These are phyloP conservation scores for Kwoniella bestiolae DNA, from an alignment of 768 basidiomycete genomes.

Conservation along the genomic window DNA sequence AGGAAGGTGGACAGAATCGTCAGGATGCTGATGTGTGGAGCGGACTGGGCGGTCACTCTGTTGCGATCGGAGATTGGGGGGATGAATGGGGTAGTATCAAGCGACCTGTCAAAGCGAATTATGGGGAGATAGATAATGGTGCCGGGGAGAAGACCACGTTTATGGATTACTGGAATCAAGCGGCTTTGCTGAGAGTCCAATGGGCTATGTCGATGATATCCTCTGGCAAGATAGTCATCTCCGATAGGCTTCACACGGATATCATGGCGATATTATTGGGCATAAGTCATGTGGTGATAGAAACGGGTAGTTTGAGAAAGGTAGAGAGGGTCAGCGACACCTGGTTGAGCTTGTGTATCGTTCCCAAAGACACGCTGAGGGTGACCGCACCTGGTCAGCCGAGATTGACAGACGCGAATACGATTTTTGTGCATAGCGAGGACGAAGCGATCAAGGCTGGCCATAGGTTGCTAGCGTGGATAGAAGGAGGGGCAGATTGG, in stretches of 20 bases:
- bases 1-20: slow-evolving; percentile 16
- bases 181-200: slow-evolving; percentile 9
- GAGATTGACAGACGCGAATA: slow-evolving; percentile 14
- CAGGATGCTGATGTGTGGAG: slow-evolving; percentile 8
- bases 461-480: neutral
- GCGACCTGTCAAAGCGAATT: slow-evolving; percentile 14
- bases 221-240: slow-evolving; percentile 7
- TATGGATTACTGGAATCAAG: slow-evolving; percentile 14
- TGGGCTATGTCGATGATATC: slow-evolving; percentile 16
- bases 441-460: slow-evolving; percentile 10
- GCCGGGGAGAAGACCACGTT: neutral
- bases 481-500: slow-evolving; percentile 9
- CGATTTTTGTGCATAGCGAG: slow-evolving; percentile 13
- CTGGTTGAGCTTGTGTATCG: slow-evolving; percentile 6
- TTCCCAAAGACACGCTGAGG: neutral
- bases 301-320: slow-evolving; percentile 9
- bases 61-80: slow-evolving; percentile 6
- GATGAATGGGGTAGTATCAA: slow-evolving; percentile 14
- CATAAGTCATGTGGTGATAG: slow-evolving; percentile 11
- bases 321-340: slow-evolving; percentile 17
- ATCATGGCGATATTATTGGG: slow-evolving; percentile 15
- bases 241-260: slow-evolving; percentile 15
- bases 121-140: slow-evolving; percentile 14
- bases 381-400: slow-evolving; percentile 8
- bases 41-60: neutral